These are phyloP conservation scores for Barbatosphaeria neglecta DNA, from an alignment of 495 filamentous ascomycete species.

Conservation along the genomic window DNA sequence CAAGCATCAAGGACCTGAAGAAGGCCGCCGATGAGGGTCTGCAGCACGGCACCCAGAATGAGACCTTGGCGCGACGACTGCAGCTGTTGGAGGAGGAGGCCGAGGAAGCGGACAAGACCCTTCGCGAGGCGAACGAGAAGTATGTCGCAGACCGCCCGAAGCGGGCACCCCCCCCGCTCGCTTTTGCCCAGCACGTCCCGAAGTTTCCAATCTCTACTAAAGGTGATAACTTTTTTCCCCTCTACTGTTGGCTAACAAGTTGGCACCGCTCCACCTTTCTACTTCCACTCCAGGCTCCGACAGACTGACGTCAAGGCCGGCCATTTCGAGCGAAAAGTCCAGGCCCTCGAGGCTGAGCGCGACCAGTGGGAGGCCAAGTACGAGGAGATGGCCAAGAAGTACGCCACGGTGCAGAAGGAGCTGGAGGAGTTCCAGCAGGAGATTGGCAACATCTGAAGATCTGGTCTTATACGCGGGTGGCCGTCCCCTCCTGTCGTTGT, in stretches of 20 bases:
- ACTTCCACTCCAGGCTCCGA: conserved; percentile 55
- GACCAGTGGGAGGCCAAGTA: conserved; percentile 94
- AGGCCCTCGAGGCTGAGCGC: conserved; percentile 78
- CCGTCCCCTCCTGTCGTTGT: too few relatives aligned
- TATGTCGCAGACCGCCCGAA: conserved; percentile 35
- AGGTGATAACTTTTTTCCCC: neutral
- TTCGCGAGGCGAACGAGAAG: conserved; percentile 98
- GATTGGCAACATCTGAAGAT: conserved; percentile 85
- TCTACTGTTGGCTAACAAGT: conserved; percentile 8
- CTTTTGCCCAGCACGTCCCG: neutral
- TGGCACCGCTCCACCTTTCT: neutral
- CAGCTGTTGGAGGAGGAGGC: conserved; percentile 96
- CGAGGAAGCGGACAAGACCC: conserved; percentile 84
- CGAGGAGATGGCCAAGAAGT: conserved; percentile 90
- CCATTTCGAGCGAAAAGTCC: conserved; percentile 98
- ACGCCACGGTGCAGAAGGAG: conserved; percentile 74
- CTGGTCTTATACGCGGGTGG: neutral
- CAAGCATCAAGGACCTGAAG: conserved; percentile 65
- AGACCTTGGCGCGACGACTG: conserved; percentile 78
- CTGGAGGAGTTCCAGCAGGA: conserved; percentile 77
- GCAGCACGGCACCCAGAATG: conserved; percentile 71
- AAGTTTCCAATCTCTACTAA: neutral
- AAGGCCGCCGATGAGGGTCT: conserved; percentile 58
- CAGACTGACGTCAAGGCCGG: conserved; percentile 98
- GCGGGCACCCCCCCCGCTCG: neutral